A percentile compares a stretch with the other conserved stretches of the same genome.
Evolutionary conservation across 2,329 filamentous ascomycete genomes (phyloP).

Genomic region (Arthrobotrys sphaeroides): DNA sequence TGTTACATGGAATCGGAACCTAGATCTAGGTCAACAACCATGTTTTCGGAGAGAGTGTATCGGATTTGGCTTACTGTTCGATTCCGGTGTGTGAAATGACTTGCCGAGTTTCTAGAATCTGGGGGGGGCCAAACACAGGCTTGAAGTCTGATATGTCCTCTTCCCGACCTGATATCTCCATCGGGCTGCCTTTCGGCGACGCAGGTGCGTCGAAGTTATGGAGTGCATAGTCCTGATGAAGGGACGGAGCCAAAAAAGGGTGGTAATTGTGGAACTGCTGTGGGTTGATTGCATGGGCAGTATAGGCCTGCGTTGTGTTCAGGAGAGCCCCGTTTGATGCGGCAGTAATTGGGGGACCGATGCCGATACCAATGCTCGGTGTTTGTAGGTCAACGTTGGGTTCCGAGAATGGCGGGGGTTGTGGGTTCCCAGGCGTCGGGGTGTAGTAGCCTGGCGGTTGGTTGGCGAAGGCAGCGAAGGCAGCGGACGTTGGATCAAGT

Average conservation of each 20-base stretch:
- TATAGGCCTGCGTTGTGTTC: conserved; percentile 64
- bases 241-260: conserved; percentile 71
- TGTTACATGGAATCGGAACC: conserved; percentile 88
- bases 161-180: conserved; percentile 55
- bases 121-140: conserved; percentile 8
- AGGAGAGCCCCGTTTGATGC: conserved; percentile 40
- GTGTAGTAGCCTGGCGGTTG: conserved; percentile 86
- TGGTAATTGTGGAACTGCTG: conserved; percentile 75
- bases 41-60: background rate
- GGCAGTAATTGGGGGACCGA: conserved; percentile 81
- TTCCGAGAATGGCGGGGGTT: conserved; percentile 65
- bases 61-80: conserved; percentile 53
- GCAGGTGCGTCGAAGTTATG: conserved; percentile 55
- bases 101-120: conserved; percentile 6
- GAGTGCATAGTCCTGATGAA: conserved; percentile 62
- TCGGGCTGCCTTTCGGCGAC: conserved; percentile 57
- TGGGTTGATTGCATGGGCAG: conserved; percentile 67
- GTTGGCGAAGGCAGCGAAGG: conserved; percentile 80
- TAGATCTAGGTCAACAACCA: conserved; percentile 57
- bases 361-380: conserved; percentile 75
- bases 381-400: conserved; percentile 84
- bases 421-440: conserved; percentile 82
- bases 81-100: conserved; percentile 40
- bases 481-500: conserved; percentile 83
- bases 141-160: conserved; percentile 48